Base-by-base conservation (phyloP, 1,284 basidiomycete species). In the Xanthoconium separans region DNA sequence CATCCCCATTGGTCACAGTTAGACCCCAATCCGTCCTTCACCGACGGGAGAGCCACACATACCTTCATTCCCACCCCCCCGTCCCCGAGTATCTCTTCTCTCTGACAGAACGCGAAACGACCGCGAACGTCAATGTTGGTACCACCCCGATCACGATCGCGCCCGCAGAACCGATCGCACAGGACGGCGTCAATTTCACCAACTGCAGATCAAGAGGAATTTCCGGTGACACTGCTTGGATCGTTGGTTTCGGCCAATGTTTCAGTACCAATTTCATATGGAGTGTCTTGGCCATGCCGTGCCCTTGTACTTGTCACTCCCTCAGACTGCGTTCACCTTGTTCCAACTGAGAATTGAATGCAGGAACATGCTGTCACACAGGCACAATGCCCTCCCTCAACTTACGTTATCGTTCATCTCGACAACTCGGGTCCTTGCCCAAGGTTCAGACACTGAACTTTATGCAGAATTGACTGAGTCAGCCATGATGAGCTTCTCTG, bases 101-200 rank as follows among this genome's bases (percentile, higher is more conserved):
- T 34, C 18, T 37, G 43, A 42, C 51, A 41, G 40, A 16, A 44
- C 60, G 53, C 45, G 45, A 41, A 27, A 40, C 51, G 42, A 41
- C 50, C 43, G 42, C 46, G 46, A 51, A 27, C 37, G n/a, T 44
- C 56, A 45, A 37, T 36, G 34, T 31, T 48, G 48, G 12, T 49
- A 33, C 55, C 50, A 45, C 33, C 40, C 39, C 65, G 65, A 65
- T 68, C 63, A 47, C 37, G 65, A 64, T 64, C 63, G 53, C 22
- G 22, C 42, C 6, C 16, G 46, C 34, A 27, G 27, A 43, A 53
- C 20, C 13, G 59, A 54, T 56, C 48, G 44, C 51, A 54, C 59
- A 43, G 47, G 47, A 15, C 45, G 41, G 44, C 51, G 41, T 39
- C 61, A 55, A 52, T 46, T 36, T 36, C 29, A 7, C 34, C 48